Conservation (phyloP, 305 asterid species). For the Fraxinus nigra region DNA sequence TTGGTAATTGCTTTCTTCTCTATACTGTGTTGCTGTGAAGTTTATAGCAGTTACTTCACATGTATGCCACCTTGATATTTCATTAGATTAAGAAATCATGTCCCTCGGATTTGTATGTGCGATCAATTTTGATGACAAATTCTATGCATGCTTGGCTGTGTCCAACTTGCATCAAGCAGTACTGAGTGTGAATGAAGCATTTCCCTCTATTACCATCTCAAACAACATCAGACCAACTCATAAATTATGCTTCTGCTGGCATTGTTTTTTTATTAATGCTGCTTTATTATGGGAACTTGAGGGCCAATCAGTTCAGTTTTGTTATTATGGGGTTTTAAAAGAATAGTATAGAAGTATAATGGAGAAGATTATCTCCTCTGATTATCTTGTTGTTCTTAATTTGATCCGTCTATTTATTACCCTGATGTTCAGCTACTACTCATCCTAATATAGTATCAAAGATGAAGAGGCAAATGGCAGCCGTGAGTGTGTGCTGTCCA, state of each 20-base stretch:
- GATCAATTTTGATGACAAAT: neutral
- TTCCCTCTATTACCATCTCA: neutral
- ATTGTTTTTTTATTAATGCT: neutral
- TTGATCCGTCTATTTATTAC: neutral
- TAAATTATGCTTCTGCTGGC: neutral
- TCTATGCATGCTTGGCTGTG: neutral
- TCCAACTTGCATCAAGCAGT: neutral
- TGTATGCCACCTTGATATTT: neutral
- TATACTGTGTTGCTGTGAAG: neutral
- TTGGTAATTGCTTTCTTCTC: neutral
- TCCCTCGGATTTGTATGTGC: neutral
- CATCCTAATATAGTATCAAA: neutral
- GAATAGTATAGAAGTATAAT: neutral
- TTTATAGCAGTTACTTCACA: neutral
- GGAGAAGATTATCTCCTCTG: neutral
- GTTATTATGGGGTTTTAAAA: neutral
- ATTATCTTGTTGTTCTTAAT: neutral
- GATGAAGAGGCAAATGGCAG: neutral
- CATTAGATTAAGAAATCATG: neutral
- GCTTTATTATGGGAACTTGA: neutral
- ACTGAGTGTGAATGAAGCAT: neutral
- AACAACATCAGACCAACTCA: neutral
- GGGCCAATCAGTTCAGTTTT: neutral
- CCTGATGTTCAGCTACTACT: neutral
- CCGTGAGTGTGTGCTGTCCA: neutral